Evolutionary conservation across 306 rosid species (phyloP).

Genomic region (Myrica gale): DNA sequence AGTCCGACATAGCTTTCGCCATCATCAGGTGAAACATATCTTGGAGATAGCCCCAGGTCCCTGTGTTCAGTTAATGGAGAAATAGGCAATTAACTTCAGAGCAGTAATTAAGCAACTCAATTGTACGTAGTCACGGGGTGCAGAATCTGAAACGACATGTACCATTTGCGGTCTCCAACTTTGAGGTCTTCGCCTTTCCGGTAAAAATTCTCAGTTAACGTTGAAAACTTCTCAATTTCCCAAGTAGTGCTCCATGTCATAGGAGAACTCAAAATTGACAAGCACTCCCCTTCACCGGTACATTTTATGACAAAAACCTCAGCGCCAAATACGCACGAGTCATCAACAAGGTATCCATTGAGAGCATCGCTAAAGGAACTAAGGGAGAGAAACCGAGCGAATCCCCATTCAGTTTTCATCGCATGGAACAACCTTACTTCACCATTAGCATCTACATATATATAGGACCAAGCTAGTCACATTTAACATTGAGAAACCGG

Average conservation of each 20-base stretch:
- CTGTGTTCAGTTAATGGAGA: not conserved
- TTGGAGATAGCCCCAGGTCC: not conserved
- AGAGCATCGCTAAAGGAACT: not conserved
- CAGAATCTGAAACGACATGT: not conserved
- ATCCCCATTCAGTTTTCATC: slow-evolving; percentile 4
- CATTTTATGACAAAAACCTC: slow-evolving; percentile 15
- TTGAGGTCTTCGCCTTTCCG: not conserved
- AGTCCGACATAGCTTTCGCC: not conserved
- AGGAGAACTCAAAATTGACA: slow-evolving; percentile 4
- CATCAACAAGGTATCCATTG: slow-evolving; percentile 20
- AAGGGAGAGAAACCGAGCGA: not conserved
- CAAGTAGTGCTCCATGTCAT: not conserved
- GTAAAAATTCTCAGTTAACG: not conserved
- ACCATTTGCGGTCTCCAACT: slow-evolving; percentile 17
- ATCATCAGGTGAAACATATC: not conserved
- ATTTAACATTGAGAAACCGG: not conserved
- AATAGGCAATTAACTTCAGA: not conserved
- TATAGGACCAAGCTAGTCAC: not conserved
- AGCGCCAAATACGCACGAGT: slow-evolving; percentile 6
- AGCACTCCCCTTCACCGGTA: slow-evolving; percentile 1
- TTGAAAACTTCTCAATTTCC: not conserved
- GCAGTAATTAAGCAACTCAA: not conserved
- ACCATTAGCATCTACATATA: not conserved
- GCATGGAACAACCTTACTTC: not conserved
- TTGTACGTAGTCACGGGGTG: not conserved